A percentile compares a stretch with the other conserved stretches of the same genome.
Conservation (phyloP, 768 basidiomycete species). For the Pulveroboletus sp. region DNA sequence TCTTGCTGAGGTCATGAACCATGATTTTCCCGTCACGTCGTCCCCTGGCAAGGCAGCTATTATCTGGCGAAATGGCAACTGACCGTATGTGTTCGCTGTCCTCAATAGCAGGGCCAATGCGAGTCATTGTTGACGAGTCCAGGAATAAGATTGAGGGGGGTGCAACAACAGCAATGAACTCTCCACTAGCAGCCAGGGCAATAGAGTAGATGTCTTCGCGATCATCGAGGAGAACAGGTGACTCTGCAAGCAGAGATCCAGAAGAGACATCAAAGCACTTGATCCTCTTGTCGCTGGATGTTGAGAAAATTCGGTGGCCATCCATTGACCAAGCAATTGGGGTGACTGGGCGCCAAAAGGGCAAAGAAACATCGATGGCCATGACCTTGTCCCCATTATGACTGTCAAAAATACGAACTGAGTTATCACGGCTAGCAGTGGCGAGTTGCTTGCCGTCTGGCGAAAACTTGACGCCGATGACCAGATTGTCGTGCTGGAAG, state of each 20-base stretch:
- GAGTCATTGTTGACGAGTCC: not conserved
- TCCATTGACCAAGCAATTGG: not conserved
- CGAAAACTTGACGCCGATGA: not conserved
- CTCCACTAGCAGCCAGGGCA: not conserved
- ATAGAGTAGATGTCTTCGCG: not conserved
- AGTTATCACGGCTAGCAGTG: rapidly evolving
- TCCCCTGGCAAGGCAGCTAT: not conserved
- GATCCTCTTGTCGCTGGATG: not conserved
- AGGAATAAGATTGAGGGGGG: not conserved
- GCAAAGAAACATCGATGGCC: not conserved
- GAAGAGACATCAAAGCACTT: not conserved
- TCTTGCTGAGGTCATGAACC: not conserved
- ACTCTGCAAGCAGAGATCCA: not conserved
- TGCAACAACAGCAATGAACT: not conserved
- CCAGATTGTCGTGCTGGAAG: not conserved
- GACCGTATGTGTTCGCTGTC: too few species aligned
- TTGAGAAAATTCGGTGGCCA: not conserved
- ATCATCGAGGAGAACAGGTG: not conserved
- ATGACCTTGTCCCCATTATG: not conserved
- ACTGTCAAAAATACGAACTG: not conserved
- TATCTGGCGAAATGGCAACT: not conserved
- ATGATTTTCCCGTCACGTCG: not conserved
- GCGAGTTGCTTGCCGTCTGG: not conserved
- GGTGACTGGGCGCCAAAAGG: too few species aligned
- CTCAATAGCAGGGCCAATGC: not conserved